Evolutionary conservation across 495 filamentous ascomycete species (phyloP), one percentile per base, ranked within the genome.

Genomic region (Pseudevernia furfuracea): DNA sequence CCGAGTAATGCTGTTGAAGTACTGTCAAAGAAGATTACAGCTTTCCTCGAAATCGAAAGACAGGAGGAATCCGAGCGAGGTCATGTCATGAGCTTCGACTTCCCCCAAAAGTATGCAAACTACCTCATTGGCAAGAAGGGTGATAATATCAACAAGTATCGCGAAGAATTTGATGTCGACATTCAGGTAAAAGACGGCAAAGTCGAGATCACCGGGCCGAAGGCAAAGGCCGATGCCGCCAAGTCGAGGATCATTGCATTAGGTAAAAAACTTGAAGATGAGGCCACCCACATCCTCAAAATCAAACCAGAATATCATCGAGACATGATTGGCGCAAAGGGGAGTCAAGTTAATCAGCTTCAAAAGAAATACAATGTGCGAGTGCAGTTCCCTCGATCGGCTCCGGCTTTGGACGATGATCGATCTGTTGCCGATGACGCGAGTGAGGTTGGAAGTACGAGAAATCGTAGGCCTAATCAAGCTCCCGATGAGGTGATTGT

Each of bases 151-250:
- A 90, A 90, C 66, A 92, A 95, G 72, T 80, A 96, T n/a, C 89
- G 92, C 23, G 94, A 97, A 39, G 91, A 94, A 72, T 96, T 95
- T 69, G 95, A 97, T 72, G 95, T 99, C 39, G 94, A 97, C 53
- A 97, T 99, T 69, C 89, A 95, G 71, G 85, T 97, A 41, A 80
- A 85, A 64, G 84, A 87, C 57, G 86, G 86, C 68, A 87, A 85
- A 75, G 84, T 88, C 39, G 84, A 87, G 66, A 79, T 89, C 70
- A 87, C 87, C 73, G 86, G 86, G n/a, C 86, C 86, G 17, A 82
- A 85, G 74, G 84, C 83, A 30, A 89, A 96, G 78, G 90, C 91
- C 11, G 91, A 96, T 71, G 87, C 85, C 34, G 89, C 89, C 66
- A 92, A 86, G 72, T 70, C 83, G 34, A 85, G 92, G 66, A 95